Evolutionary conservation across 2,329 filamentous ascomycete species (phyloP).

Genomic region (Akanthomyces uredinophilus): DNA sequence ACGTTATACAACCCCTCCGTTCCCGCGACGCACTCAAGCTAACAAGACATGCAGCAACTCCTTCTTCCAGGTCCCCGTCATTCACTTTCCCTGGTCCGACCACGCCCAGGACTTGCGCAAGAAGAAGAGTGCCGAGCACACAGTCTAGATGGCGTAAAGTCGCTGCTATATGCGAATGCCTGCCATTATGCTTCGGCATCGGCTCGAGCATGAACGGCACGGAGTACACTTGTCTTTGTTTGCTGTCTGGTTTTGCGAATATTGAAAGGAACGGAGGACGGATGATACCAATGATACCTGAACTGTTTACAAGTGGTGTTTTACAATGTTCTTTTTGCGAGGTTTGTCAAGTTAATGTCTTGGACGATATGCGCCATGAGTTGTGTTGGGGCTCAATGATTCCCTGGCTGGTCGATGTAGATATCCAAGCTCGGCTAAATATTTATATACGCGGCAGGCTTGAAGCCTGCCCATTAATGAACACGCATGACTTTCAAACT

Average conservation of each 20-base stretch:
- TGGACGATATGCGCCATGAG: neutral
- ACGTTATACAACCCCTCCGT: constrained; percentile 23
- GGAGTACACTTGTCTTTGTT: neutral
- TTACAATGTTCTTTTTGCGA: neutral
- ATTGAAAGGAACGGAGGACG: neutral
- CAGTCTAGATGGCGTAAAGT: neutral
- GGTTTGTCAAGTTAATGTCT: neutral
- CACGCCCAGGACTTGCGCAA: constrained; percentile 59
- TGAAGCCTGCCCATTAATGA: neutral
- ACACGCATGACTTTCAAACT: neutral
- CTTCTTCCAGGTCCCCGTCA: constrained; percentile 88
- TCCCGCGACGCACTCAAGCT: constrained; percentile 20
- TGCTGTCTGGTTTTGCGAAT: neutral
- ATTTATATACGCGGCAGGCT: neutral
- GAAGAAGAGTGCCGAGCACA: constrained; percentile 41
- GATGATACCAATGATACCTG: constrained; percentile 37
- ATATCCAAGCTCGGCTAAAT: neutral
- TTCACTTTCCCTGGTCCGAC: constrained; percentile 92
- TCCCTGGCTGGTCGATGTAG: neutral
- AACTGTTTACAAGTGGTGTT: neutral
- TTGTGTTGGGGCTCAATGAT: neutral
- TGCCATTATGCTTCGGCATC: neutral
- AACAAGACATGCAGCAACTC: constrained; percentile 56
- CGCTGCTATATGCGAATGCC: neutral
- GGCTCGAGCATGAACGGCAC: neutral